These are phyloP conservation scores for Camelina neglecta DNA, from an alignment of 345 rosid genomes.

Conservation along the genomic window DNA sequence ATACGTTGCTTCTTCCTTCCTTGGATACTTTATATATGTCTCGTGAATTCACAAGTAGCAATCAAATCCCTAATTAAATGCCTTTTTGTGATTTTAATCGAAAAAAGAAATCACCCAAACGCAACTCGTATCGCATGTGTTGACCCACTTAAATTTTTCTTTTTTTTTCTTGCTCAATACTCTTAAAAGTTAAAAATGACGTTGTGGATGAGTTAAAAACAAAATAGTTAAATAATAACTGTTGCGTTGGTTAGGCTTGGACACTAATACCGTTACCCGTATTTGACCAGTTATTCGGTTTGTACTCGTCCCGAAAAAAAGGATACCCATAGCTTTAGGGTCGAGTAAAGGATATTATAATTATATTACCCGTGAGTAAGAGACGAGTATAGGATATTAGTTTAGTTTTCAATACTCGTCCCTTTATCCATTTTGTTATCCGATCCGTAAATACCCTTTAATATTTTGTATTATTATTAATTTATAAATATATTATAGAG, in stretches of 20 bases:
- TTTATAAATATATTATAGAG: no score
- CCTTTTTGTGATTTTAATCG: neutral
- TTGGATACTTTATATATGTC: constrained; percentile 38
- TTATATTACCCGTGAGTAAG: no score
- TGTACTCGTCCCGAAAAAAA: no score
- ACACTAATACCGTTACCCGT: no score
- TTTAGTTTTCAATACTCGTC: no score
- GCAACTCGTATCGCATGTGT: constrained; percentile 38
- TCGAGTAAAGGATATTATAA: no score
- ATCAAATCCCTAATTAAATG: constrained; percentile 36
- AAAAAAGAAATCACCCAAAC: neutral
- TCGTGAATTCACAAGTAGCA: constrained; percentile 39
- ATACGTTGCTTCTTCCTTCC: constrained; percentile 22
- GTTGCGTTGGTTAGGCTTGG: constrained; percentile 39
- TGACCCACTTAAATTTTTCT: constrained; percentile 37
- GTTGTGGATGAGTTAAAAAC: constrained; percentile 35
- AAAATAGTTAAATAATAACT: constrained; percentile 33
- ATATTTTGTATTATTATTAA: no score
- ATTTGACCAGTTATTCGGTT: no score
- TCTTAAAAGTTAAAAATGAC: constrained; percentile 24
- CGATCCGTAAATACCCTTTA: no score
- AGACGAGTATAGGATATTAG: no score
- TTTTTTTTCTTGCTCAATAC: neutral
- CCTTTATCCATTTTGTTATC: no score
- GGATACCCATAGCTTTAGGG: no score